Evolutionary conservation across 208 protist genomes (phyloP).

Genomic region (Leishmania mexicana): DNA sequence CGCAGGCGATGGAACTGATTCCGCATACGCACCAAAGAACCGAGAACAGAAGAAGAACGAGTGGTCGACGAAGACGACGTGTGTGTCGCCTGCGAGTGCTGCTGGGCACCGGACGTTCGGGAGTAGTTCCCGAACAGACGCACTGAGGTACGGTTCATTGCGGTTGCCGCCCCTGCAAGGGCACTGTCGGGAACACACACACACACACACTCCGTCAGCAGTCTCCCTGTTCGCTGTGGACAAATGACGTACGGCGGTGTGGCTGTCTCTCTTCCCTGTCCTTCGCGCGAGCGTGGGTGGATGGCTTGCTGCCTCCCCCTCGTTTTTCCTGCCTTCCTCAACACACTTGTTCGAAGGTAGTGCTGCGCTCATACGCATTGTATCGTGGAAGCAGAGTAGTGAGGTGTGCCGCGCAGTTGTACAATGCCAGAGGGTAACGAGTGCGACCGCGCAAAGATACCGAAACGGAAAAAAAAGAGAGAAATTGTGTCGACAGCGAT

Average conservation of each 20-base stretch:
- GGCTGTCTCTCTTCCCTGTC: not conserved
- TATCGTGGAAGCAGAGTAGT: not conserved
- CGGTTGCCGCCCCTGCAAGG: not conserved
- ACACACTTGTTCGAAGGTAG: not conserved
- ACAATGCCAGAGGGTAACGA: not conserved
- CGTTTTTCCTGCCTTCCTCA: not conserved
- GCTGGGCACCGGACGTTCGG: not conserved
- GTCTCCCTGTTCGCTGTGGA: not conserved
- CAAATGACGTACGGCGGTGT: not conserved
- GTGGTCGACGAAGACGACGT: not conserved
- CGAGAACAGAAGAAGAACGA: constrained; percentile 38
- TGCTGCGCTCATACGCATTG: not conserved
- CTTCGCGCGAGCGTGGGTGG: not conserved
- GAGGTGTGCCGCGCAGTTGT: not conserved
- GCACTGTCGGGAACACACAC: not conserved
- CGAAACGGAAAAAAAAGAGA: not conserved
- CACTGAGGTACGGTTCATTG: not conserved
- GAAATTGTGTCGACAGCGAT: not conserved
- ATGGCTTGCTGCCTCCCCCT: not conserved
- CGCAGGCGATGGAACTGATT: constrained; percentile 41
- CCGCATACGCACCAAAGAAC: constrained; percentile 46
- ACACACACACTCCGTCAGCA: not conserved
- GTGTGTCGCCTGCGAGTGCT: constrained; percentile 1
- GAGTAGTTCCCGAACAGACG: not conserved
- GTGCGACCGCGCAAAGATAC: not conserved